Base-by-base conservation (phyloP, 371 early-diverging fungal genomes). In the Umbelopsis sp. region DNA sequence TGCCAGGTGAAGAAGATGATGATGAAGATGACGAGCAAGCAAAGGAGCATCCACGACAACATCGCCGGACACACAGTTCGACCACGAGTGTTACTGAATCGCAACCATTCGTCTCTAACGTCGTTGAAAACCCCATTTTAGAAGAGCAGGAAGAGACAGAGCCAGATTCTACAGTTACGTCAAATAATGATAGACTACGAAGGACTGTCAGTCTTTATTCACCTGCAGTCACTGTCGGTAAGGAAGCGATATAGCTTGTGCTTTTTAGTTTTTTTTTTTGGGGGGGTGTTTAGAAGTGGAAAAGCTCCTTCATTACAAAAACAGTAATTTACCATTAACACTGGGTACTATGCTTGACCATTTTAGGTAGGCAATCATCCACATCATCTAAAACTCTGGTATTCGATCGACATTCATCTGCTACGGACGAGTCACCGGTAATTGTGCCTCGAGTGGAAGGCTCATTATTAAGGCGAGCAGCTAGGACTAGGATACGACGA, bases 341-440 rank as follows among this genome's bases (percentile, higher is more conserved):
- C 6, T 32, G 37, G 14, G 48, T 29, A 11, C 22, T 35, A 29
- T 29, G 4, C 57, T 57, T 35, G 18, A 4, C 57, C 57, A 32
- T 35, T 18, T 57, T 57, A 57, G 57, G 57, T 25, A 57, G 53
- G 45, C 41, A 50, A 44, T 50, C 12, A 18, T 66, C n/a, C 52
- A 6, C 41, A 52, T 41, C 53, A 63, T 37, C 37, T 29, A 44
- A 69, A 46, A 37, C 68, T 18, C 69, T 68, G 12, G 24, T 67
- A 50, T 76, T 76, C 62, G 73, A 73, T 65, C 69, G 69, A 16
- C 32, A 76, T 51, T 73, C 74, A 18, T 63, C 67, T n/a, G 14
- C 65, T 44, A 48, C 41, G 35, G 73, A 73, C 35, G 69, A 70
- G 24, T 76, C 74, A 18, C 64, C 24, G 14, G 64, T 44, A 44